Evolutionary conservation across 345 rosid genomes (phyloP).

Genomic region (Erodium maritimum): DNA sequence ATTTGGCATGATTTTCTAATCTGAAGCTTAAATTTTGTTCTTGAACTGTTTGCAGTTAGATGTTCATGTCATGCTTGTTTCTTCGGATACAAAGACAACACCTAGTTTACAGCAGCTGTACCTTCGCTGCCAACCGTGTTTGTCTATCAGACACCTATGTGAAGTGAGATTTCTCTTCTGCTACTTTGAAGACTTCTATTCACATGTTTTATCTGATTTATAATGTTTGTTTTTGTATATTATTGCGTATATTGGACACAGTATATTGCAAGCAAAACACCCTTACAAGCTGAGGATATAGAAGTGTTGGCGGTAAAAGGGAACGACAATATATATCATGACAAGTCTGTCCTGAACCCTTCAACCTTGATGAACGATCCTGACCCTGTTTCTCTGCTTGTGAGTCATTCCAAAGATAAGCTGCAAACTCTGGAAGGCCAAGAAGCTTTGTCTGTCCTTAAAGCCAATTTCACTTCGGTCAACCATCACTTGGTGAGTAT

Average conservation of each 20-base stretch:
- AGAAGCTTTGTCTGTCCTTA: conserved; percentile 34
- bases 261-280: conserved; percentile 63
- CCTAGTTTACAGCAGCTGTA: conserved; percentile 64
- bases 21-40: not conserved
- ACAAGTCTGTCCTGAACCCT: conserved; percentile 15
- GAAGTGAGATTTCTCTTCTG: conserved; percentile 50
- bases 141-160: conserved; percentile 59
- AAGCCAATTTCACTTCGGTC: conserved; percentile 17
- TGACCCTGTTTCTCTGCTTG: conserved; percentile 1
- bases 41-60: conserved; percentile 31
- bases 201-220: not conserved
- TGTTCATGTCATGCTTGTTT: conserved; percentile 66
- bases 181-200: too few relatives aligned
- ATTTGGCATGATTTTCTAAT: conserved; percentile 2
- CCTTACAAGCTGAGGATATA: conserved; percentile 57
- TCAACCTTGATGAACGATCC: conserved; percentile 18
- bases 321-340: conserved; percentile 15
- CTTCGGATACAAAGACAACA: conserved; percentile 41
- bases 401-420: conserved; percentile 7
- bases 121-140: conserved; percentile 59
- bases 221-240: not conserved
- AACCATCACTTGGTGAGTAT: conserved; percentile 30
- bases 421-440: conserved; percentile 46
- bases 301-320: conserved; percentile 46
- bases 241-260: conserved; percentile 15